Base-by-base conservation (phyloP, 257 asterid species). In the Parsonsia alboflavescens region DNA sequence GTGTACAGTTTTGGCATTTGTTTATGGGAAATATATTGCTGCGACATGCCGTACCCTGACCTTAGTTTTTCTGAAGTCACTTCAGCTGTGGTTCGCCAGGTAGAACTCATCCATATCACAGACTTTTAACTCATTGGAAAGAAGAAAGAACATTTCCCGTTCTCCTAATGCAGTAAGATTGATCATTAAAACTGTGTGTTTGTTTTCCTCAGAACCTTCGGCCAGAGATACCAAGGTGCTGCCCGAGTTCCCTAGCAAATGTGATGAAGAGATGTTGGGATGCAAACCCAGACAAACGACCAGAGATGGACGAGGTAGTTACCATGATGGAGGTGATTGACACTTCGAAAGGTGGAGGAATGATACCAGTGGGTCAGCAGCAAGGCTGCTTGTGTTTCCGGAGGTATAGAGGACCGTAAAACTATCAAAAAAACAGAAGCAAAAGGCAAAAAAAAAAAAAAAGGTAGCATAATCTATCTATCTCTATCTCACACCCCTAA, bases 11-110 rank as follows among this genome's bases (percentile, higher is more conserved):
- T 88, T 63, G 97, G 97, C 78, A 91, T 91, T 74, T 91, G 97
- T 64, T 80, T 91, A 45, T 91, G 96, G 97, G 97, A 91, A 82
- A 91, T 89, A 78, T 91, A 91, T 75, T 91, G 97, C 58, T 91
- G 97, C 30, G 97, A 89, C 88, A 91, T 91, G 97, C 97, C 97
- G 0, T 91, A 91, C 73, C 97, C 97, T 2, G 97, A 89, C 75
- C 97, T 91, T 62, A 91, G 97, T 81, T 91, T 91, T 86, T 91
- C 97, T 2, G 97, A 91, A 82, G 93, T 91, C 73, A 91, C 97
- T 62, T 89, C 97, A 59, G 97, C 97, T 2, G 97, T 91, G 7
- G 97, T 91, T 65, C 96, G 93, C 52, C 97, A 91, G 97, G 97
- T 89, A 80, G 28, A 5, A 7, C n/a, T n/a, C 12, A 46, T 44